Evolutionary conservation across 2,329 filamentous ascomycete species (phyloP).

Genomic region (Aspergillus alliaceus): DNA sequence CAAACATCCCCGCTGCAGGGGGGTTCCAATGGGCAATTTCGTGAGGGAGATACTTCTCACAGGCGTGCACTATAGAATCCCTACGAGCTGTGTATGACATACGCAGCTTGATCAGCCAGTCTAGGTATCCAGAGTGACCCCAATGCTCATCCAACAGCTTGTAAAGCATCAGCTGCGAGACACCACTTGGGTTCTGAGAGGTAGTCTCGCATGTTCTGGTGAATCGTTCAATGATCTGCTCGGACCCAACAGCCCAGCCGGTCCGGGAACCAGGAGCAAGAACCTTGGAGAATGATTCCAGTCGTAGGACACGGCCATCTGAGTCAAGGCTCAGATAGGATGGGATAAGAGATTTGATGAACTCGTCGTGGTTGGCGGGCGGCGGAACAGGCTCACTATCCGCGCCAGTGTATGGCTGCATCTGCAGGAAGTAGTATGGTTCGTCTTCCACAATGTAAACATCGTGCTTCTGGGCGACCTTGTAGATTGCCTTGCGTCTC

Average conservation of each 20-base stretch:
- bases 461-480: slow-evolving; percentile 78
- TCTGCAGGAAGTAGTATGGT: slow-evolving; percentile 90
- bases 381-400: slow-evolving; percentile 53
- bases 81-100: slow-evolving; percentile 78
- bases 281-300: slow-evolving; percentile 94
- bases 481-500: slow-evolving; percentile 72
- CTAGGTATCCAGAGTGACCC: slow-evolving; percentile 86
- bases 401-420: slow-evolving; percentile 67
- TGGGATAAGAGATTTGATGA: slow-evolving; percentile 71
- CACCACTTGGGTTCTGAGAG: slow-evolving; percentile 81
- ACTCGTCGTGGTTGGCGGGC: slow-evolving; percentile 66
- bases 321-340: slow-evolving; percentile 76
- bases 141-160: slow-evolving; percentile 91
- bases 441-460: slow-evolving; percentile 88
- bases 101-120: slow-evolving; percentile 83
- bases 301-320: slow-evolving; percentile 83
- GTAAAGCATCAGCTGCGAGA: slow-evolving; percentile 80
- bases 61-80: slow-evolving; percentile 74
- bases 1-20: slow-evolving; percentile 92
- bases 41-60: slow-evolving; percentile 71
- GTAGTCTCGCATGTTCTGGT: slow-evolving; percentile 78
- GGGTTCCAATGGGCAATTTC: slow-evolving; percentile 77
- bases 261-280: slow-evolving; percentile 76
- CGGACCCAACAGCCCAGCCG: slow-evolving; percentile 87
- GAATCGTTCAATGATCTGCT: slow-evolving; percentile 81